Base-by-base conservation (phyloP, 2,329 filamentous ascomycete species). In the Clonostachys rhizophaga region DNA sequence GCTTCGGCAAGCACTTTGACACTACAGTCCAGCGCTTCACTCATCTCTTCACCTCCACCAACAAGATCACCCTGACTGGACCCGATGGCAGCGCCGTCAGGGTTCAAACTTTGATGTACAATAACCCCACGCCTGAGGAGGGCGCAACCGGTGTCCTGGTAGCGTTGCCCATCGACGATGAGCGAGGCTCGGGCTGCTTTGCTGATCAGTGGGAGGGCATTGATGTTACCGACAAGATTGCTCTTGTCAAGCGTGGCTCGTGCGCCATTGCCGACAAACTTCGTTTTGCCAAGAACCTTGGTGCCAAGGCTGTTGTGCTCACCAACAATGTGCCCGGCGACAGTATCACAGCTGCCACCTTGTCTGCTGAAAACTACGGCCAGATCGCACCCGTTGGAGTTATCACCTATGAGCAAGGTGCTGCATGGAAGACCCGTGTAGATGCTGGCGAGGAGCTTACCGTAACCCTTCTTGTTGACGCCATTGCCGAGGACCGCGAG, bases 241-340 rank as follows among this genome's bases (percentile, higher is more conserved):
- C 63, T 2, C 68, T 75, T 13, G 58, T 75, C 14, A 72, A 72
- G 63, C 66, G 72, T 9, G 72, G 72, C 18, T 47, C 49, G 20
- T 75, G 72, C 48, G 62, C 66, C 37, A 66, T 75, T 36, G 51
- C 64, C 0, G 65, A 70, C 37, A 75, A 75, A 56, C 61, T 73
- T 34, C 67, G 65, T 55, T 59, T 73, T 5, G 72, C 72, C 30
- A 68, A 62, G 56, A 58, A 63, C 9, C 59, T 66, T 10, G 71
- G 71, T 40, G 72, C 71, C 3, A 39, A 67, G 3, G 71, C 62
- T 39, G 70, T 75, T 1, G 62, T 87, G 33, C 70, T 87, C 44
- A 85, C 83, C 60, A 81, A 87, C 70, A 82, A 86, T 51, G 68
- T 64, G 3, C 64, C 72, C 1, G 80, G 78, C 1, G 52, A 57